A percentile compares a stretch with the other conserved stretches of the same genome.
Evolutionary conservation across 192 early-diverging fungal species (phyloP).

Genomic region (Rhizophlyctis rosea): DNA sequence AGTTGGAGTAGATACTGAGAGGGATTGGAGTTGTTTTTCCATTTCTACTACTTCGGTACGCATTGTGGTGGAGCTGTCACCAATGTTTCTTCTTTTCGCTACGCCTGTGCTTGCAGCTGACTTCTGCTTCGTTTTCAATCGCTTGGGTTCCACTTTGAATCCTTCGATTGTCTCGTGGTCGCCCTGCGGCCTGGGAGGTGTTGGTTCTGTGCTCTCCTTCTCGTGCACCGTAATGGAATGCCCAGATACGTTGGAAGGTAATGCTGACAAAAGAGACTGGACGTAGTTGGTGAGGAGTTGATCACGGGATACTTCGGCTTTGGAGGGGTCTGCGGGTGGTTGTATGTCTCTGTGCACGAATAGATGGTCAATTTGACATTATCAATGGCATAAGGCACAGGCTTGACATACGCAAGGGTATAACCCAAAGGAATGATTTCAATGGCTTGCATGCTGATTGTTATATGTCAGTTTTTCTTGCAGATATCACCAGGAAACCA

Average conservation of each 20-base stretch:
- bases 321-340: background rate
- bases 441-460: constrained; percentile 2
- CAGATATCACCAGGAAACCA: background rate
- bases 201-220: background rate
- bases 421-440: constrained; percentile 17
- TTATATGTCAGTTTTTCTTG: too few relatives aligned
- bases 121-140: background rate
- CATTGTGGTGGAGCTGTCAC: background rate
- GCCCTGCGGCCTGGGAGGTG: background rate
- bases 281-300: constrained; percentile 1
- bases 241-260: background rate
- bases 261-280: background rate
- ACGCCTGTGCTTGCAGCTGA: too few relatives aligned
- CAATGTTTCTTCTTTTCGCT: background rate
- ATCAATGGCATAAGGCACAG: too few relatives aligned
- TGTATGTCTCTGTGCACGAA: background rate
- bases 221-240: background rate
- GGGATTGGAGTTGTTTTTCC: background rate
- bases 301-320: background rate
- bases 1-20: background rate
- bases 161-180: constrained; percentile 13
- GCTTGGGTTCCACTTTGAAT: constrained; percentile 7
- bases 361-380: background rate
- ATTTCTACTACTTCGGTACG: background rate
- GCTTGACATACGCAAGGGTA: constrained; percentile 8